Percentiles rank a stretch among this genome's conserved stretches.
Evolutionary conservation across 2,329 filamentous ascomycete species (phyloP).

Genomic region (Penicillium sp.): DNA sequence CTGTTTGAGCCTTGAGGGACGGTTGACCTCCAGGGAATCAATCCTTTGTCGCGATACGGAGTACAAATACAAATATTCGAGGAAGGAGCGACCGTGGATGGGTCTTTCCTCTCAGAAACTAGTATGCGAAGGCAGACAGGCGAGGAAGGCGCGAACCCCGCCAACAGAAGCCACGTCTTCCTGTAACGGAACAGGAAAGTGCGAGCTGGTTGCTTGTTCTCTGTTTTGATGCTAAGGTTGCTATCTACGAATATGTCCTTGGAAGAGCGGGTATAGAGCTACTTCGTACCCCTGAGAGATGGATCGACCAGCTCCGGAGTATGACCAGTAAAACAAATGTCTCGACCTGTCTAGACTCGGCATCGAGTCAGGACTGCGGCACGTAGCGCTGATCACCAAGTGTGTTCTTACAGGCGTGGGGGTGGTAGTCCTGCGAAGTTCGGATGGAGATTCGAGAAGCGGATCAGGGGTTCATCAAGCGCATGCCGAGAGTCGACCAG

Average conservation of each 20-base stretch:
- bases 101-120: not conserved
- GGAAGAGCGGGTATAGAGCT: not conserved
- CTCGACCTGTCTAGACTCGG: not conserved
- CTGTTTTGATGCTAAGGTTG: not conserved
- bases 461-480: not conserved
- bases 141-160: not conserved
- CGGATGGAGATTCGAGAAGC: not conserved
- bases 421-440: not conserved
- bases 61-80: not conserved
- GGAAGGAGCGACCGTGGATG: not conserved
- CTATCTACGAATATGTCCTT: not conserved
- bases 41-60: not conserved
- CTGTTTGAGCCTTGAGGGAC: too few relatives aligned
- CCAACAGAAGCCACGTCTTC: not conserved
- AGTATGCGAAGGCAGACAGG: not conserved
- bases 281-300: conserved; percentile 9
- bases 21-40: not conserved
- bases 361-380: not conserved
- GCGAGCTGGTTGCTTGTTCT: not conserved
- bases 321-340: not conserved
- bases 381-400: conserved; percentile 2
- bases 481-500: not conserved
- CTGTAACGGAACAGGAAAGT: not conserved
- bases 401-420: not conserved
- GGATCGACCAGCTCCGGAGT: not conserved